These are phyloP conservation scores for Penicillium psychrofluorescens DNA, from an alignment of 495 filamentous ascomycete genomes.

Conservation along the genomic window DNA sequence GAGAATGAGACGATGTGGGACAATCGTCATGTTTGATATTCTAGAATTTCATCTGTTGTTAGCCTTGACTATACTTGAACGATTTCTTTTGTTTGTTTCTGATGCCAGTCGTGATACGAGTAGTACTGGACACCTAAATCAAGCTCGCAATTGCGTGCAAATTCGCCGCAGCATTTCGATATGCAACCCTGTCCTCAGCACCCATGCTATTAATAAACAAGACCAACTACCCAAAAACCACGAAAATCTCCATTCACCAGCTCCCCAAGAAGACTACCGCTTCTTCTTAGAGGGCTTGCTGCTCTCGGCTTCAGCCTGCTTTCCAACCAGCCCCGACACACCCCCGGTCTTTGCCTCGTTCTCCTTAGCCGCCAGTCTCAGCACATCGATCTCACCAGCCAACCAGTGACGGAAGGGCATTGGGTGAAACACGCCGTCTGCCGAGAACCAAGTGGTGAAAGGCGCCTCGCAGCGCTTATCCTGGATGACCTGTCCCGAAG, in stretches of 20 bases:
- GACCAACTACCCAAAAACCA: constrained; percentile 1
- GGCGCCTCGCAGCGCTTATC: constrained; percentile 53
- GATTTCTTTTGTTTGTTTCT: neutral
- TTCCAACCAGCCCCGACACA: constrained; percentile 9
- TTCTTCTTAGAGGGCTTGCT: constrained; percentile 1
- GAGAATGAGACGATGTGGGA: neutral
- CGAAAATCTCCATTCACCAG: neutral
- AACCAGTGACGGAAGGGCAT: constrained; percentile 80
- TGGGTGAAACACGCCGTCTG: constrained; percentile 71
- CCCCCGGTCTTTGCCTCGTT: constrained; percentile 38
- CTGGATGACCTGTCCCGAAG: constrained; percentile 33
- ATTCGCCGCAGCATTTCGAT: no score
- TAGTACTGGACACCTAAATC: no score
- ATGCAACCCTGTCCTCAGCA: no score
- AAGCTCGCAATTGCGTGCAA: no score
- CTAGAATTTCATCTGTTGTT: constrained; percentile 19
- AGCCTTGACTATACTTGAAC: constrained; percentile 13
- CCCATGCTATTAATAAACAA: no score
- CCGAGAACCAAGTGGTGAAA: constrained; percentile 84
- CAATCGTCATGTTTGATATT: constrained; percentile 1
- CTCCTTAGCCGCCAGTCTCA: constrained; percentile 60
- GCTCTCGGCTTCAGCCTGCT: constrained; percentile 1
- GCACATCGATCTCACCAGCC: constrained; percentile 56
- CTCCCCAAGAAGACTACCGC: constrained; percentile 1
- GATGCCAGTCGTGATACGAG: neutral